A percentile compares a stretch with the other conserved stretches of the same genome.
Conservation (phyloP, 179 eudicot species). For the Gypsophila paniculata region DNA sequence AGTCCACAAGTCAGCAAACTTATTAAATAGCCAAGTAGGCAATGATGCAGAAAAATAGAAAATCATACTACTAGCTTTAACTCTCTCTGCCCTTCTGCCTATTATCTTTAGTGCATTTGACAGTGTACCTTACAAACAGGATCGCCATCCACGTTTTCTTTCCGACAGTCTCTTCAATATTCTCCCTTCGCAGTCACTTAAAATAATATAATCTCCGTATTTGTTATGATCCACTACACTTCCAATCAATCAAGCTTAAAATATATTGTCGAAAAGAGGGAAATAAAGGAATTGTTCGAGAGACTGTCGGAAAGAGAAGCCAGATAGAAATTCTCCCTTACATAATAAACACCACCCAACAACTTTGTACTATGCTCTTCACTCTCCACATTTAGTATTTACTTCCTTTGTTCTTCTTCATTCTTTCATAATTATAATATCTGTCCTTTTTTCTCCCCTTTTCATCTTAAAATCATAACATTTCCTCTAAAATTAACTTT, state of each 20-base stretch:
- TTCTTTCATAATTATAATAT: neutral
- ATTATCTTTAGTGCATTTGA: constrained; percentile 21
- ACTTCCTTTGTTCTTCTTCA: constrained; percentile 18
- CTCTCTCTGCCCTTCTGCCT: neutral
- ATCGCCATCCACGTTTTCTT: too few relatives aligned
- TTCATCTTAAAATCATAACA: neutral
- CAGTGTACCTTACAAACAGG: constrained; percentile 13
- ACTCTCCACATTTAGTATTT: constrained; percentile 12
- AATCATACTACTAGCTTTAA: neutral
- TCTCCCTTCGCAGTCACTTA: too few relatives aligned
- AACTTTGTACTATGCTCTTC: constrained; percentile 8
- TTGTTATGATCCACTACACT: too few relatives aligned
- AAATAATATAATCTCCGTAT: too few relatives aligned
- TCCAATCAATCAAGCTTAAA: too few relatives aligned
- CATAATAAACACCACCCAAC: neutral
- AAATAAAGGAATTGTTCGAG: too few relatives aligned
- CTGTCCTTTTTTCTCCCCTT: constrained; percentile 11
- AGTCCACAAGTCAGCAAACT: neutral
- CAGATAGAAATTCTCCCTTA: too few relatives aligned
- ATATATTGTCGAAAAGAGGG: too few relatives aligned
- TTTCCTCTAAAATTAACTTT: neutral
- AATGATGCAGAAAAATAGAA: constrained; percentile 18
- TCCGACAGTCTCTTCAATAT: too few relatives aligned
- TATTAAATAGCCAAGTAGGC: neutral
- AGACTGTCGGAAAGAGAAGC: too few relatives aligned